Percentiles rank a stretch among this genome's conserved stretches.
Conservation (phyloP, 345 rosid genomes). For the Reutealis trisperma region DNA sequence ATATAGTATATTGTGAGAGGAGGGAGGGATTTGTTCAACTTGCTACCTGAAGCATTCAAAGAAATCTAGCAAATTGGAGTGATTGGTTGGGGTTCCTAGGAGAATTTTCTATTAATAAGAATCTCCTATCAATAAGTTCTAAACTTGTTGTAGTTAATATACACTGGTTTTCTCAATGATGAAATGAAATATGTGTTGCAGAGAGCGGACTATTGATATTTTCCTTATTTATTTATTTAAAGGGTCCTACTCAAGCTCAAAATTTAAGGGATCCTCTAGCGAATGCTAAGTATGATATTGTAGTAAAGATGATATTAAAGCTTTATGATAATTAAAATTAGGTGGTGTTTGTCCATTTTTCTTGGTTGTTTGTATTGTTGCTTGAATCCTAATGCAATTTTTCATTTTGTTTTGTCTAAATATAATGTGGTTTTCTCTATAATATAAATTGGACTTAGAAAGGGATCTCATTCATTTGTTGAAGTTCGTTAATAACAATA, state of each 20-base stretch:
- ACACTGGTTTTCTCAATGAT: neutral
- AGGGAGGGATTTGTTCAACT: too few relatives aligned
- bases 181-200: too few relatives aligned
- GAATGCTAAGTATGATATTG: slow-evolving; percentile 74
- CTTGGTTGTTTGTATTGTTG: neutral
- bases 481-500: too few relatives aligned
- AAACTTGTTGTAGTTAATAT: too few relatives aligned
- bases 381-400: neutral
- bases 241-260: slow-evolving; percentile 99
- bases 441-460: slow-evolving; percentile 77
- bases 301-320: slow-evolving; percentile 67
- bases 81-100: slow-evolving; percentile 97
- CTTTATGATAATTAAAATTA: neutral
- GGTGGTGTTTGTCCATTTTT: too few relatives aligned
- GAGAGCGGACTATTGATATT: neutral
- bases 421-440: neutral
- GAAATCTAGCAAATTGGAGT: slow-evolving; percentile 94
- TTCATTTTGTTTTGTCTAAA: neutral
- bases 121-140: too few relatives aligned
- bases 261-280: slow-evolving; percentile 87
- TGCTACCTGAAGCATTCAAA: too few relatives aligned
- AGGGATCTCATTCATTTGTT: slow-evolving; percentile 78
- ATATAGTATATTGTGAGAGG: too few relatives aligned
- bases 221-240: neutral
- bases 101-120: slow-evolving; percentile 14